Percentiles rank a stretch among this genome's conserved stretches.
phyloP scores from a whole-genome alignment of 345 rosid species.

The Corchorus capsularis region DNA sequence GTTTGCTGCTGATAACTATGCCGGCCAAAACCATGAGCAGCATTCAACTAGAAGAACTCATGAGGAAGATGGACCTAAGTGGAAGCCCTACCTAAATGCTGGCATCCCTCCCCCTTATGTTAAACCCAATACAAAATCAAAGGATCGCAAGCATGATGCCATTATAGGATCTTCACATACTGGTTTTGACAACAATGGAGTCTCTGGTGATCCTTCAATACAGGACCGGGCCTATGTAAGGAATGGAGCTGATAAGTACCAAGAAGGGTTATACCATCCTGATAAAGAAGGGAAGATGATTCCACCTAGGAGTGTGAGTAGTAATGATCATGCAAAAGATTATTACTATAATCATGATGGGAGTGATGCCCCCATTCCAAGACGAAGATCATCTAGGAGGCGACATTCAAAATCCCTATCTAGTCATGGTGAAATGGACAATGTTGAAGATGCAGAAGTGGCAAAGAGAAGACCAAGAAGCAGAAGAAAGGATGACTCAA shows the following conservation, averaged over 20 bases:
- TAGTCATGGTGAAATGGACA: constrained; percentile 37
- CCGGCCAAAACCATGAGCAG: constrained; percentile 28
- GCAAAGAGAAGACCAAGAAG: constrained; percentile 53
- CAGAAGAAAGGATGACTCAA: constrained; percentile 68
- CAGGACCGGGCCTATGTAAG: constrained; percentile 23
- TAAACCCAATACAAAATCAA: constrained; percentile 47
- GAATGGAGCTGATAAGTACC: constrained; percentile 32
- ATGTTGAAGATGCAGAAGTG: constrained; percentile 36
- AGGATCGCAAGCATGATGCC: constrained; percentile 36
- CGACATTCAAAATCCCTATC: constrained; percentile 47
- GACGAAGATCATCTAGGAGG: constrained; percentile 61
- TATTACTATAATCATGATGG: constrained; percentile 30
- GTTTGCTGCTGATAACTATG: constrained; percentile 31
- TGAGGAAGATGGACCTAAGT: constrained; percentile 43
- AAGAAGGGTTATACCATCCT: constrained; percentile 27
- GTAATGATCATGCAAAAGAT: constrained; percentile 25
- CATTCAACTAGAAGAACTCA: constrained; percentile 32
- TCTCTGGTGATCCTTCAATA: constrained; percentile 37
- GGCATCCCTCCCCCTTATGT: constrained; percentile 79
- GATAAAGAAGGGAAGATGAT: constrained; percentile 34
- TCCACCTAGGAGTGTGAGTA: constrained; percentile 29
- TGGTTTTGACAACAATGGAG: constrained; percentile 34
- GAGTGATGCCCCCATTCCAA: constrained; percentile 42
- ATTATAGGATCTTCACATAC: constrained; percentile 30
- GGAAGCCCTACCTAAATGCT: constrained; percentile 41